Evolutionary conservation across 352 stramenopile species (phyloP), one percentile per base, ranked within the genome.

Genomic region (Blastocystis sp.): DNA sequence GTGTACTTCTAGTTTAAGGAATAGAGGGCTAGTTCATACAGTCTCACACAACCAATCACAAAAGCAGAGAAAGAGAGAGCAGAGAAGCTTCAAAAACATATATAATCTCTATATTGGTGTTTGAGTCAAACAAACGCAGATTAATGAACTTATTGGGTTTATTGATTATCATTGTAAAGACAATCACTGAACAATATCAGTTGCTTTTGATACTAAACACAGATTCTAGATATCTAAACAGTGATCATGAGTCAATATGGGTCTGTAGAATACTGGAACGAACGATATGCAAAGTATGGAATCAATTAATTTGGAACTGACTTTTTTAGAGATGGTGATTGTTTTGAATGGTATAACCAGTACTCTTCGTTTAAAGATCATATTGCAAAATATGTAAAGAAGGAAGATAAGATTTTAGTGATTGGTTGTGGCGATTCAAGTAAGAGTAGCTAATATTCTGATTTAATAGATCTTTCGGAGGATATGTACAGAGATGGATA

Each of bases 341-440:
- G 41, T 55, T 88, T 76, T 77, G 77, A 88, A 50, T 88, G 77
- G 77, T 88, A 88, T 54, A 76, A 62, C 18, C 26, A 56, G 9
- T 88, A 88, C 41, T 18, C 26, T 20, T 45, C 62, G 41, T 68
- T 88, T 7, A 88, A 88, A 50, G 62, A 76, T 15, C 39, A 34
- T 29, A 54, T 88, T 53, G 18, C 8, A 34, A 64, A 73, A 18
- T 76, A 76, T 77, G 13, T 88, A n/a, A 88, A 88, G 77, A 88
- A 79, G 50, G 77, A 88, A 54, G 56, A 54, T 59, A 64, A 61
- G 20, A 77, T 88, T 55, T 29, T 88, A 9, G 50, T 53, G 50
- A 64, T 88, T 55, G 77, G 77, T 64, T 88, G 77, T 88, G 77
- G 77, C 45, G 66, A 88, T 79, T 88, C 77, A 6, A 88, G 77